Percentiles rank a stretch among this genome's conserved stretches.
Evolutionary conservation across 2,329 filamentous ascomycete genomes (phyloP).

Genomic region (Dichotomopilus funicola): DNA sequence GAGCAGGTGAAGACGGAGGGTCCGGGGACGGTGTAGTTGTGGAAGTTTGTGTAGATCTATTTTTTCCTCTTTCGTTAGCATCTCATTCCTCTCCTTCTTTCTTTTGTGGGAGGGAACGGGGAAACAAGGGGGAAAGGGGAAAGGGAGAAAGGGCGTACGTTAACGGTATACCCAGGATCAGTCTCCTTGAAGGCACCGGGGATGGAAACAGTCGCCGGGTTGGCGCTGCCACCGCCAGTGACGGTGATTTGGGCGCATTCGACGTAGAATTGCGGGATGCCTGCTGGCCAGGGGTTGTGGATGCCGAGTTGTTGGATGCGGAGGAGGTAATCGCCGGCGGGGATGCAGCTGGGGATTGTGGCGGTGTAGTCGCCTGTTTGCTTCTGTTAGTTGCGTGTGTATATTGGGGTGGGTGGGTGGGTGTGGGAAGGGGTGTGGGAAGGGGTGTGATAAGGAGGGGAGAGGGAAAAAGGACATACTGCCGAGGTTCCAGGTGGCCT

Average conservation of each 20-base stretch:
- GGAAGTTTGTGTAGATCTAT: slow-evolving; percentile 25
- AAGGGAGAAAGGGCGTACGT: slow-evolving; percentile 29
- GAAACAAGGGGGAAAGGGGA: no score
- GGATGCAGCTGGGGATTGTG: slow-evolving; percentile 46
- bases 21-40: slow-evolving; percentile 24
- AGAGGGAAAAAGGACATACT: background rate
- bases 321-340: slow-evolving; percentile 53
- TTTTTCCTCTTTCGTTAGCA: background rate
- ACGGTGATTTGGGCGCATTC: slow-evolving; percentile 32
- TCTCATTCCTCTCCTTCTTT: background rate
- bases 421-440: background rate
- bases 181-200: slow-evolving; percentile 38
- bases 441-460: background rate
- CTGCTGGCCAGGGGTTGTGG: slow-evolving; percentile 38
- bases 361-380: slow-evolving; percentile 26
- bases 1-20: slow-evolving; percentile 20
- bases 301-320: slow-evolving; percentile 56
- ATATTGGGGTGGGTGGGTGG: background rate
- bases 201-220: slow-evolving; percentile 31
- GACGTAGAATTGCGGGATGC: slow-evolving; percentile 32
- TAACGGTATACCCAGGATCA: slow-evolving; percentile 41
- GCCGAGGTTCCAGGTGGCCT: slow-evolving; percentile 10
- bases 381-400: background rate
- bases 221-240: slow-evolving; percentile 33
- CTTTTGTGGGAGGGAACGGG: background rate